Evolutionary conservation across 192 early-diverging fungal species (phyloP).

Genomic region (Paraglomus brasilianum): DNA sequence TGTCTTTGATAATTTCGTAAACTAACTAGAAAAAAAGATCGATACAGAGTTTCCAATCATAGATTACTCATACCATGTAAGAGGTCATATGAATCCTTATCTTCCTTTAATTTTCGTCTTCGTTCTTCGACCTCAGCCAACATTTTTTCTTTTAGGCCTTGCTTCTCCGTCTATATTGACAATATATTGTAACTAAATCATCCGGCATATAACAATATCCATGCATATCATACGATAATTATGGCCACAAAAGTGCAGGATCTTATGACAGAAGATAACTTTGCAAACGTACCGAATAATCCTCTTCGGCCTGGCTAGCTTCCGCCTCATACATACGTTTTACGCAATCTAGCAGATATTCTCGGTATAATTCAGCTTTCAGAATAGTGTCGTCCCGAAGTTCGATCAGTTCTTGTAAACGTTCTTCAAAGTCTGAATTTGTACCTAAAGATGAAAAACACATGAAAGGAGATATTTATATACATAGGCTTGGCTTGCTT

Average conservation of each 20-base stretch:
- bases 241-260: neutral
- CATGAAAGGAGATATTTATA: neutral
- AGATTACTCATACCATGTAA: slow-evolving; percentile 39
- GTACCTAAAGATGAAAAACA: slow-evolving; percentile 45
- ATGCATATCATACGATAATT: slow-evolving; percentile 10
- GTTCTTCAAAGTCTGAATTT: slow-evolving; percentile 63
- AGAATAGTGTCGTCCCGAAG: slow-evolving; percentile 54
- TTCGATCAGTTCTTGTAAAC: slow-evolving; percentile 51
- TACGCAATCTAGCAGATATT: slow-evolving; percentile 64
- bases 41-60: neutral
- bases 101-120: slow-evolving; percentile 70
- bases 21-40: neutral
- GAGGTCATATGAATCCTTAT: slow-evolving; percentile 75
- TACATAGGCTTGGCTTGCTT: neutral
- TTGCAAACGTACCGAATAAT: slow-evolving; percentile 49
- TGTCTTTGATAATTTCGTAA: neutral
- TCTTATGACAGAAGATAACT: neutral
- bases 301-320: slow-evolving; percentile 52
- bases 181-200: neutral
- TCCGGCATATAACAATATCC: too few species aligned
- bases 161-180: slow-evolving; percentile 50
- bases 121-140: slow-evolving; percentile 70
- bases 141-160: slow-evolving; percentile 66
- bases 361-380: slow-evolving; percentile 50
- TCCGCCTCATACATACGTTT: slow-evolving; percentile 55